Evolutionary conservation across 257 asterid species (phyloP).

Genomic region (Primulina eburnea): DNA sequence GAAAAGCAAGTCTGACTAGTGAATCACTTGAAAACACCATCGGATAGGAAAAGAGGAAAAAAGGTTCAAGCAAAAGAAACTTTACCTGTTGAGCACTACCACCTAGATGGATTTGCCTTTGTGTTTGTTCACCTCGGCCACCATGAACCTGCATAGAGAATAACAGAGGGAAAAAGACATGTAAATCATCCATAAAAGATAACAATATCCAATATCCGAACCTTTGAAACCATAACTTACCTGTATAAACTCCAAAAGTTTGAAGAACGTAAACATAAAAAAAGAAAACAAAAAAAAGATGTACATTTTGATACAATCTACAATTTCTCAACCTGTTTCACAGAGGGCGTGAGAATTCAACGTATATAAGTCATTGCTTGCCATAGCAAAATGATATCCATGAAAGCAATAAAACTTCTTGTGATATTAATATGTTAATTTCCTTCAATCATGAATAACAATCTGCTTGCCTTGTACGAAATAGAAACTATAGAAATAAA

Average conservation of each 20-base stretch:
- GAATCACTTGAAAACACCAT: background rate
- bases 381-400: background rate
- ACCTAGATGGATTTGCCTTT: constrained; percentile 85
- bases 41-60: background rate
- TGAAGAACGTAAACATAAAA: background rate
- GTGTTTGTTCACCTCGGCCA: constrained; percentile 80
- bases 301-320: background rate
- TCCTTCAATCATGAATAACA: background rate
- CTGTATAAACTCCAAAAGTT: constrained; percentile 1
- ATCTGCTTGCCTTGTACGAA: background rate
- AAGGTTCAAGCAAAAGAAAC: background rate
- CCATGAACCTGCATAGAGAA: constrained; percentile 69
- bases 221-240: background rate
- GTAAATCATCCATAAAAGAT: background rate
- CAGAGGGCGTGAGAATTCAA: background rate
- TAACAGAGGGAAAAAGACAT: background rate
- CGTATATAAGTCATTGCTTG: background rate
- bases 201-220: constrained; percentile 9
- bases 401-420: too few species aligned
- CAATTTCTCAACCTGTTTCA: background rate
- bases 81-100: constrained; percentile 88
- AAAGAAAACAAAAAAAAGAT: background rate
- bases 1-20: background rate
- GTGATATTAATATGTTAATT: background rate
- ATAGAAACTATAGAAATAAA: background rate